Evolutionary conservation across 192 early-diverging fungal genomes (phyloP), one percentile per base, ranked within the genome.

Genomic region (Chytriomyces sp.): DNA sequence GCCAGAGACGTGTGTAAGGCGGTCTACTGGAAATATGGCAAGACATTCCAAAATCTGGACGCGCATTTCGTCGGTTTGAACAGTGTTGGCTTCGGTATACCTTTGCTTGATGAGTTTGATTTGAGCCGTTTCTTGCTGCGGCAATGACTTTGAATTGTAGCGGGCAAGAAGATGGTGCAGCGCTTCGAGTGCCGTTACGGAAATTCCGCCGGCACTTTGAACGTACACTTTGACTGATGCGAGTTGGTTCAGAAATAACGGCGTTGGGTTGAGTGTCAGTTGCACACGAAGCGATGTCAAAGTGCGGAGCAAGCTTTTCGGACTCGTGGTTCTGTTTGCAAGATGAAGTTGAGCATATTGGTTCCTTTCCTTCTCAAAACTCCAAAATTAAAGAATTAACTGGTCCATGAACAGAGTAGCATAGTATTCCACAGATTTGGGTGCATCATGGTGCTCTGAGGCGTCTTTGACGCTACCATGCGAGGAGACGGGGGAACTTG

Each of bases 31-130:
- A 20, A 78, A 61, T 65, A 13, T 13, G 9, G 47, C 44, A 20
- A 77, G 26, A 28, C 77, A 78, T 48, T 78, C 59, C 2, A 78
- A 62, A 26, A 72, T 72, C 64, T 78, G 26, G 7, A 72, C 24
- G 8, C 77, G 57, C 11, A 78, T 46, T 63, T 78, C 77, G 60
- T 78, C 77, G 8, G 72, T n/a, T 11, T 48, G 72, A 11, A 73
- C 61, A 18, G 11, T 73, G n/a, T 26, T 49, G 13, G 53, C 45
- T n/a, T 73, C 72, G 5, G 72, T 48, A 24, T 71, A 71, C 18
- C 44, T 13, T 24, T 5, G 4, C 23, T 23, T 62, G 11, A 35
- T 18, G 9, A 28, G 8, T 45, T 44, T 43, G 3, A 43, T 67
- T 23, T 20, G 13, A 5, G 66, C 44, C 11, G 66, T 43, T 11